These are phyloP conservation scores for Penicillium diatomitis DNA, from an alignment of 495 filamentous ascomycete species.

Conservation along the genomic window DNA sequence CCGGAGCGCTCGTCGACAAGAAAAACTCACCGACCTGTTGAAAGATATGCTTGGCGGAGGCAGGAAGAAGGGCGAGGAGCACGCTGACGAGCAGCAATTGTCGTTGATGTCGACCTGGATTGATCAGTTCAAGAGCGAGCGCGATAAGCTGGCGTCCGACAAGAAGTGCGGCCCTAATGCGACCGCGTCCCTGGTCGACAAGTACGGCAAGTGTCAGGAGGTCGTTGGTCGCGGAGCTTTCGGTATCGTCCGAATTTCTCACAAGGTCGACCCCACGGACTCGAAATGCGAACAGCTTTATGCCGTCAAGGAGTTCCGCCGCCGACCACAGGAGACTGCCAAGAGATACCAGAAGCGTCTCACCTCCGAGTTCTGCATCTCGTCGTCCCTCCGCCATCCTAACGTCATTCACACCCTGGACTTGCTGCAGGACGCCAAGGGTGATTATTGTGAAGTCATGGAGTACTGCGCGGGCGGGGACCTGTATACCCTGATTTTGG, in stretches of 20 bases:
- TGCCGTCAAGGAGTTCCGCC: slow-evolving; percentile 96
- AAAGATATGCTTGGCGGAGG: slow-evolving; percentile 70
- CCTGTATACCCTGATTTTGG: slow-evolving; percentile 87
- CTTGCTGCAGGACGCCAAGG: slow-evolving; percentile 89
- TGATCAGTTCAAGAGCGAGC: slow-evolving; percentile 83
- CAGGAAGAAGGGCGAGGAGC: slow-evolving; percentile 58
- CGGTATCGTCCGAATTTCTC: slow-evolving; percentile 95
- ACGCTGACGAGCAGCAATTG: slow-evolving; percentile 68
- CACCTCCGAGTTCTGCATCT: slow-evolving; percentile 99
- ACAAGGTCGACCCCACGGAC: slow-evolving; percentile 80
- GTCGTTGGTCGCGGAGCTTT: slow-evolving; percentile 96
- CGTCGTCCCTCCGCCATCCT: slow-evolving; percentile 88
- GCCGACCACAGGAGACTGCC: slow-evolving; percentile 81
- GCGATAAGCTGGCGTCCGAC: slow-evolving; percentile 64
- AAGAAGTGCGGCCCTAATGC: slow-evolving; percentile 70
- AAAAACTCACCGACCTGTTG: slow-evolving; percentile 90
- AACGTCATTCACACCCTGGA: slow-evolving; percentile 99
- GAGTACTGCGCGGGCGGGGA: slow-evolving; percentile 97
- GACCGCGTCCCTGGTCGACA: slow-evolving; percentile 80
- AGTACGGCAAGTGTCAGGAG: slow-evolving; percentile 98
- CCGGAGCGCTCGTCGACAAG: slow-evolving; percentile 79
- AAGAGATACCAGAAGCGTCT: slow-evolving; percentile 98
- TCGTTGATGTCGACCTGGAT: slow-evolving; percentile 95
- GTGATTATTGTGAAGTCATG: slow-evolving; percentile 99
- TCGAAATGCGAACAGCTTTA: slow-evolving; percentile 81